Percentiles rank a stretch among this genome's conserved stretches.
These are phyloP conservation scores for Aspergillus udagawae DNA, from an alignment of 2,329 filamentous ascomycete species.

Conservation along the genomic window DNA sequence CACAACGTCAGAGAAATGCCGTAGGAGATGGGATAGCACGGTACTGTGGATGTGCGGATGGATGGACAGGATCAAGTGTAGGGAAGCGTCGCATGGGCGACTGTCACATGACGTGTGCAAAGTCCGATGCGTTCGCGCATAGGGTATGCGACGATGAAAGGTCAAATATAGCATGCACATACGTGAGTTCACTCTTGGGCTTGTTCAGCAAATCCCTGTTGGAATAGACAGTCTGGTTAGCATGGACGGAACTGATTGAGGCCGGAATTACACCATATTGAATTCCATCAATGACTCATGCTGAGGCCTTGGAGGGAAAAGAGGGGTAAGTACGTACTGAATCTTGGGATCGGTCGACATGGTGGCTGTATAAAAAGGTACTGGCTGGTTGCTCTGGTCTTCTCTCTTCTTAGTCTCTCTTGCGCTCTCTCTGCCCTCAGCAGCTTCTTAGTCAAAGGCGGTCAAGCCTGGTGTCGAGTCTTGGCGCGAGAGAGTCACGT, in stretches of 20 bases:
- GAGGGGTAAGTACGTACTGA: conserved; percentile 51
- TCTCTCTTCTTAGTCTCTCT: not conserved
- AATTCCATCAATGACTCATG: conserved; percentile 18
- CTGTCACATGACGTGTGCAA: conserved; percentile 3
- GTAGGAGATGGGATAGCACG: conserved; percentile 13
- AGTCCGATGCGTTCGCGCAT: not conserved
- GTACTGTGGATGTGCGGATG: conserved; percentile 9
- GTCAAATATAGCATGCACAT: conserved; percentile 39
- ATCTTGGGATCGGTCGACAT: conserved; percentile 67
- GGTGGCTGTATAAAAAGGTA: conserved; percentile 32
- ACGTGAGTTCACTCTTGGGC: conserved; percentile 88
- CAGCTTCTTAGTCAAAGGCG: not conserved
- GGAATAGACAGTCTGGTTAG: conserved; percentile 26
- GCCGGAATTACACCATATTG: not conserved
- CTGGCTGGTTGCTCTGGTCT: conserved; percentile 3
- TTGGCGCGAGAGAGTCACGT: conserved; percentile 22
- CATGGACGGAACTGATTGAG: conserved; percentile 4
- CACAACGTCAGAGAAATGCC: conserved; percentile 17
- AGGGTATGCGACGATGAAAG: conserved; percentile 9
- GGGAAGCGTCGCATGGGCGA: not conserved
- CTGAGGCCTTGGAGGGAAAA: conserved; percentile 10
- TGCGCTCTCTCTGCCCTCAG: not conserved
- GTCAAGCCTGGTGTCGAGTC: not conserved
- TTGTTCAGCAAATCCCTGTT: conserved; percentile 81
- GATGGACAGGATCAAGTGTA: not conserved